phyloP scores from a whole-genome alignment of 495 filamentous ascomycete genomes.

The Xylaria telfairii region DNA sequence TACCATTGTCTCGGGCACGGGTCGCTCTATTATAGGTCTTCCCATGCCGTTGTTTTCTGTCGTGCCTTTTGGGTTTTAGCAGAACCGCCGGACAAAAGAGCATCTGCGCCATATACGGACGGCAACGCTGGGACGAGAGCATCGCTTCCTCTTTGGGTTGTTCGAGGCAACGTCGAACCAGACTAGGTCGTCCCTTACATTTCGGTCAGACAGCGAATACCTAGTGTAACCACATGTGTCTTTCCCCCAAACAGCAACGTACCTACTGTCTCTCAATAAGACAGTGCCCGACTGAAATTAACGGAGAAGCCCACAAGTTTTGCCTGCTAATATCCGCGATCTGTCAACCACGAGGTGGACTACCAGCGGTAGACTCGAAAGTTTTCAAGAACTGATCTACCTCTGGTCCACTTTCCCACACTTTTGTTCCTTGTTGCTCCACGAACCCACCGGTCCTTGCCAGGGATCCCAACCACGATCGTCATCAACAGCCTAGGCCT shows the following conservation, averaged over 20 bases:
- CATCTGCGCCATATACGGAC: slow-evolving; percentile 10
- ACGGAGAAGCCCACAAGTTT: slow-evolving; percentile 20
- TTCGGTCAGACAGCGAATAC: slow-evolving; percentile 12
- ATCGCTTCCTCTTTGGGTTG: slow-evolving; percentile 18
- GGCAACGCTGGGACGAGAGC: slow-evolving; percentile 11
- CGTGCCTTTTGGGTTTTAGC: not conserved
- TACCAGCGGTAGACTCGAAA: not conserved
- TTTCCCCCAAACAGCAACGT: slow-evolving; percentile 21
- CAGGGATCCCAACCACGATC: slow-evolving; percentile 36
- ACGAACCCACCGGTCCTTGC: slow-evolving; percentile 32
- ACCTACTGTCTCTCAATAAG: slow-evolving; percentile 9
- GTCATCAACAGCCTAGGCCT: slow-evolving; percentile 21
- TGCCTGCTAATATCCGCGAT: slow-evolving; percentile 7
- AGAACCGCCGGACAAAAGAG: not conserved
- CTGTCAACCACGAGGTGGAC: slow-evolving; percentile 11
- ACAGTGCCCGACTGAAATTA: slow-evolving; percentile 22
- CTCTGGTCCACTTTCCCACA: slow-evolving; percentile 34
- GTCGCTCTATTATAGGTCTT: not conserved
- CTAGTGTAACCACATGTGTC: slow-evolving; percentile 18
- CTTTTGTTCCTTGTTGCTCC: slow-evolving; percentile 28
- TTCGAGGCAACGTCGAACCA: slow-evolving; percentile 17
- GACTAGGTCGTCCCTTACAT: slow-evolving; percentile 18
- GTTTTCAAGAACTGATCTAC: slow-evolving; percentile 25
- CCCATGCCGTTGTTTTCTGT: not conserved
- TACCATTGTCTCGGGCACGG: not conserved